Percentiles rank a stretch among this genome's conserved stretches.
phyloP scores from a whole-genome alignment of 176 grass and related monocot species.

The bread wheat (Triticum aestivum) region IWGSC_CS_RefSeq_v2.1 NC_057802.1:163007570-163008069 shows the following conservation, averaged over 20 bases:
- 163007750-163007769: neutral
- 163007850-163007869: neutral
- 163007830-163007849: constrained; percentile 5
- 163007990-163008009: neutral
- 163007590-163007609: no score
- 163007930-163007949: neutral
- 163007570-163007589: no score
- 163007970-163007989: neutral
- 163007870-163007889: neutral
- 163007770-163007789: neutral
- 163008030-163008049: no score
- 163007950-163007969: neutral
- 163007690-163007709: neutral
- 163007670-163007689: neutral
- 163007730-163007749: neutral
- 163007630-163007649: neutral
- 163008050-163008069: neutral
- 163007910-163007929: neutral
- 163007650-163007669: neutral
- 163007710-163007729: neutral
- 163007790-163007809: neutral
- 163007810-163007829: neutral
- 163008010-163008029: neutral
- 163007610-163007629: neutral
- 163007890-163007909: neutral